Percentiles rank a stretch among this genome's conserved stretches.
These are phyloP conservation scores for Escovopsis sp. DNA, from an alignment of 2,329 filamentous ascomycete genomes.

Conservation along the genomic window DNA sequence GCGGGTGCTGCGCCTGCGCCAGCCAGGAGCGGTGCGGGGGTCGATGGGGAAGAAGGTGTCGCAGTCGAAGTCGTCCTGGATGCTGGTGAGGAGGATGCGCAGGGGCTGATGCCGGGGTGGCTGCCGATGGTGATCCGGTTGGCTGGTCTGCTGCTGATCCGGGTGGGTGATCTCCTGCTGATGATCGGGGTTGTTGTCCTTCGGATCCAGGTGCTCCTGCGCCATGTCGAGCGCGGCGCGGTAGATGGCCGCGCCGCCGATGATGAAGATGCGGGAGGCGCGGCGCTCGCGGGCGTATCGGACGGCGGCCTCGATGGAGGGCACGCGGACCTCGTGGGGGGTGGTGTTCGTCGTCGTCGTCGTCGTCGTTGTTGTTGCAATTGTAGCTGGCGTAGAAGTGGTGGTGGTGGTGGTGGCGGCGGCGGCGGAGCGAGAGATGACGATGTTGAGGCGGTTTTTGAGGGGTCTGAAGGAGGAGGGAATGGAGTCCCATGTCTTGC, in stretches of 20 bases:
- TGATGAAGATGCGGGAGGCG: constrained; percentile 58
- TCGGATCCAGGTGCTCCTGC: constrained; percentile 30
- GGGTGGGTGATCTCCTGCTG: no score
- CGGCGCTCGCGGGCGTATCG: constrained; percentile 24
- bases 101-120: no score
- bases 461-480: constrained; percentile 66
- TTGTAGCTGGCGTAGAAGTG: constrained; percentile 1
- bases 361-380: no score
- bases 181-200: no score
- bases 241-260: constrained; percentile 84
- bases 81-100: constrained; percentile 53
- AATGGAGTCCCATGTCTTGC: constrained; percentile 92
- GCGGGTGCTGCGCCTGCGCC: constrained; percentile 35
- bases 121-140: no score
- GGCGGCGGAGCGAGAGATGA: constrained; percentile 47
- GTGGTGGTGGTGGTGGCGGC: constrained; percentile 2
- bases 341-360: no score
- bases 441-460: constrained; percentile 63
- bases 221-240: constrained; percentile 45
- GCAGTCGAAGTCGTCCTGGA: constrained; percentile 56
- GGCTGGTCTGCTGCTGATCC: no score
- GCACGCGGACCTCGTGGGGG: constrained; percentile 29
- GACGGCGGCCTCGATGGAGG: constrained; percentile 44
- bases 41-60: constrained; percentile 59
- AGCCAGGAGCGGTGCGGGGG: constrained; percentile 29